Evolutionary conservation across 257 asterid genomes (phyloP).

Genomic region (Solanum pimpinellifolium): DNA sequence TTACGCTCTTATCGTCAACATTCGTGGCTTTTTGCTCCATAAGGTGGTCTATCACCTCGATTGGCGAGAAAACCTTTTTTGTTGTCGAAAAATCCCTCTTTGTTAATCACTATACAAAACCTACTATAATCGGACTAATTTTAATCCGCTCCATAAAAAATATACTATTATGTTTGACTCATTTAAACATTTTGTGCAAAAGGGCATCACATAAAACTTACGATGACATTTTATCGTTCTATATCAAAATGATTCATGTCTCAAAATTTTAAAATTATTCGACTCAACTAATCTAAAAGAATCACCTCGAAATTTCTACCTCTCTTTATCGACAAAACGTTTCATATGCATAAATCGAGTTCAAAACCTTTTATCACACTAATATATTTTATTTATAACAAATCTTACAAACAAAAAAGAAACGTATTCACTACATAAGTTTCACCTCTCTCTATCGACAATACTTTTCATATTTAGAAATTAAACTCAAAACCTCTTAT

Average conservation of each 20-base stretch:
- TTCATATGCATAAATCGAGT: neutral
- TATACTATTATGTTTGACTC: neutral
- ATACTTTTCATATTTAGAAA: neutral
- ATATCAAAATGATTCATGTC: neutral
- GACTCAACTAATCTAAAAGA: neutral
- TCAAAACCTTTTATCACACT: neutral
- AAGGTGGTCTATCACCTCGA: fast-evolving
- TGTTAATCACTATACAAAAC: neutral
- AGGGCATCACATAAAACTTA: no score
- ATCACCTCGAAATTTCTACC: neutral
- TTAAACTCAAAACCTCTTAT: neutral
- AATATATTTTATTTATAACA: neutral
- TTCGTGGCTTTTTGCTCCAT: no score
- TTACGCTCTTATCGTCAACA: no score
- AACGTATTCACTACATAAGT: fast-evolving
- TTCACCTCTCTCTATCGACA: neutral
- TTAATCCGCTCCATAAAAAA: no score
- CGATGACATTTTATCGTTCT: neutral
- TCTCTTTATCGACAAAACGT: neutral
- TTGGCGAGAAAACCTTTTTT: no score
- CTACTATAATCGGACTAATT: neutral
- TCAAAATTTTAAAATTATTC: neutral
- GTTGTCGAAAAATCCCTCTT: fast-evolving
- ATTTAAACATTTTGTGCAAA: neutral
- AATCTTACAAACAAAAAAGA: neutral